Evolutionary conservation across 2,329 filamentous ascomycete species (phyloP), one percentile per base, ranked within the genome.

Genomic region (Kalmusia sp.): DNA sequence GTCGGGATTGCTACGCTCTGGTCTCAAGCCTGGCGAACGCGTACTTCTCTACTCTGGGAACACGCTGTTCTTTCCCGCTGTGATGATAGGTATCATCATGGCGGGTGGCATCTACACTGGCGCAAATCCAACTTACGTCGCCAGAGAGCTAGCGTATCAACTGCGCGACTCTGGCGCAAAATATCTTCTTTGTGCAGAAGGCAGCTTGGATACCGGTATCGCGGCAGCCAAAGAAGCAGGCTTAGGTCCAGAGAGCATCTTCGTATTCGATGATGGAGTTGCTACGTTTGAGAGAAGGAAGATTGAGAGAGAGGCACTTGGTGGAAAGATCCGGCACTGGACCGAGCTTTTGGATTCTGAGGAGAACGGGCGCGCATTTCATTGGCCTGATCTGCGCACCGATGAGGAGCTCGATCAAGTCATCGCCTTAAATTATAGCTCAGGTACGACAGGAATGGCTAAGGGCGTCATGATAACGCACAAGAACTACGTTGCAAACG

Each of bases 391-490:
- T 52, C 80, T 80, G 41, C 65, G 79, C 0, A 71, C 76, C 0
- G 77, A 82, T 34, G 75, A 84, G 2, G 80, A 80, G 52, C 71
- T 76, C 21, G 62, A 80, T 50, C 80, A 81, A 4, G 84, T 84
- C 1, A 85, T 88, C 61, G 87, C 85, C 6, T 82, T 96, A 57
- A 95, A 96, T 73, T 96, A 93, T 75, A 90, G 86, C 59, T 88
- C 84, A 25, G 86, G 91, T 9, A 93, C 89, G 1, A 96, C 92
- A 2, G 91, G 92, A 6, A 81, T 92, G 3, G 90, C 91, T 8
- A 96, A 96, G 71, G 92, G 92, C 9, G 91, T 95, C 12, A 86
- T 90, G 74, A 89, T 95, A 59, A 86, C 87, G n/a, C 91, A 96
- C 73, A 78, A 80, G 54, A 89, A 91, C 61, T 90, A 91, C 65